These are phyloP conservation scores for Davidsoniella australis DNA, from an alignment of 2,329 filamentous ascomycete species.

Conservation along the genomic window DNA sequence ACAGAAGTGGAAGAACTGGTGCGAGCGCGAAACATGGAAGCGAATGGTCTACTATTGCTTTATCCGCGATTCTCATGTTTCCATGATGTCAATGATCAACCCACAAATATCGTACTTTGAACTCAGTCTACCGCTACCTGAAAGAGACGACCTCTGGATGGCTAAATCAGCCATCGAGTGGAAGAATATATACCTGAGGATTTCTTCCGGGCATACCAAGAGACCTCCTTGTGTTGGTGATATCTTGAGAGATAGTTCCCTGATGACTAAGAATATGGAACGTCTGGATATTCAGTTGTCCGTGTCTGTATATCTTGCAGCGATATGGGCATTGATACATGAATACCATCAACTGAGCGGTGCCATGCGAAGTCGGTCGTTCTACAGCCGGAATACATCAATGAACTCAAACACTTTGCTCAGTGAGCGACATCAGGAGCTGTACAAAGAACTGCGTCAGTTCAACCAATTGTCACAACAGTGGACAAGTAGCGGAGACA, in stretches of 20 bases:
- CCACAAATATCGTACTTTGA: constrained; percentile 54
- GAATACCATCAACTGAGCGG: constrained; percentile 46
- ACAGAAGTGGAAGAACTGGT: constrained; percentile 49
- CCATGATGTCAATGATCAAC: constrained; percentile 47
- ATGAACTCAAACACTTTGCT: constrained; percentile 29
- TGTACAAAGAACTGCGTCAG: constrained; percentile 37
- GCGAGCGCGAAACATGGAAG: constrained; percentile 48
- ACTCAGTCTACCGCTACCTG: constrained; percentile 47
- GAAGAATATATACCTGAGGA: constrained; percentile 40
- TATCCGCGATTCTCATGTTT: constrained; percentile 47
- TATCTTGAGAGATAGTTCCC: constrained; percentile 37
- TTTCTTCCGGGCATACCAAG: constrained; percentile 22
- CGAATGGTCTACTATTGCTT: constrained; percentile 48
- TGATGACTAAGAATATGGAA: constrained; percentile 30
- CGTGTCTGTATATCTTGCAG: constrained; percentile 44
- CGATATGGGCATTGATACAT: constrained; percentile 47
- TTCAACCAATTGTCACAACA: constrained; percentile 28
- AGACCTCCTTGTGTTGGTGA: constrained; percentile 36
- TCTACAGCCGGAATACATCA: constrained; percentile 23
- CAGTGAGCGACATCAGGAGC: constrained; percentile 41
- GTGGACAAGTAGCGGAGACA: constrained; percentile 21
- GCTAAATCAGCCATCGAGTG: constrained; percentile 46
- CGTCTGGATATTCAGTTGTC: constrained; percentile 39
- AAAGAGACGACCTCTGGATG: constrained; percentile 45
- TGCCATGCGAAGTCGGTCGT: constrained; percentile 29